Evolutionary conservation across 257 asterid genomes (phyloP), one percentile per base, ranked within the genome.

Genomic region (Henckelia pumila): DNA sequence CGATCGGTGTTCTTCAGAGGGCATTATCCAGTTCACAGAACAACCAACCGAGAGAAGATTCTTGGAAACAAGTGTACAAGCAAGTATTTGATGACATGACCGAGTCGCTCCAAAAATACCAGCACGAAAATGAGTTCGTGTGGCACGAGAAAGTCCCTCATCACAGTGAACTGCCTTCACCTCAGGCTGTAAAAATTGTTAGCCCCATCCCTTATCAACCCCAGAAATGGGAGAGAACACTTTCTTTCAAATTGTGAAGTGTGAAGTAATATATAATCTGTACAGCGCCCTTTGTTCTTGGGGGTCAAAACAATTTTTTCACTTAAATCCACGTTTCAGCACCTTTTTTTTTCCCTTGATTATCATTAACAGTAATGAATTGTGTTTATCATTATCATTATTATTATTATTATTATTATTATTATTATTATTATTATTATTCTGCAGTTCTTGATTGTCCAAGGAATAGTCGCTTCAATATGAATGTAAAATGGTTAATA

Each of bases 91-190:
- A 80, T 24, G 89, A 84, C 64, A 24, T 78, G 58, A 70, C 56
- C 4, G 67, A 6, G 50, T 35, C 75, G 72, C 85, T 83, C 17
- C 61, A 56, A 60, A 89, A 84, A 69, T 86, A 73, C n/a, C 84
- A 86, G 71, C 82, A 69, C 3, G 95, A 89, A 71, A 89, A 89
- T 22, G 85, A 83, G 28, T 77, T 86, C 14, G 87, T 86, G 4
- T 83, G 88, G 91, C 80, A 64, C 2, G 83, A 86, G 47, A 89
- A 81, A 66, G 44, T 80, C 65, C 80, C 80, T n/a, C 21, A 1
- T 28, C 23, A 63, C 0, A 72, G 61, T 3, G 83, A 81, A 23
- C 57, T 89, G 56, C 85, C 86, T 5, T 20, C 26, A 16, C 88
- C 92, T 22, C 79, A 63, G 59, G 65, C 78, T 14, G 68, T 70